phyloP scores from a whole-genome alignment of 2,329 filamentous ascomycete species.

The Neonectria magnoliae region DNA sequence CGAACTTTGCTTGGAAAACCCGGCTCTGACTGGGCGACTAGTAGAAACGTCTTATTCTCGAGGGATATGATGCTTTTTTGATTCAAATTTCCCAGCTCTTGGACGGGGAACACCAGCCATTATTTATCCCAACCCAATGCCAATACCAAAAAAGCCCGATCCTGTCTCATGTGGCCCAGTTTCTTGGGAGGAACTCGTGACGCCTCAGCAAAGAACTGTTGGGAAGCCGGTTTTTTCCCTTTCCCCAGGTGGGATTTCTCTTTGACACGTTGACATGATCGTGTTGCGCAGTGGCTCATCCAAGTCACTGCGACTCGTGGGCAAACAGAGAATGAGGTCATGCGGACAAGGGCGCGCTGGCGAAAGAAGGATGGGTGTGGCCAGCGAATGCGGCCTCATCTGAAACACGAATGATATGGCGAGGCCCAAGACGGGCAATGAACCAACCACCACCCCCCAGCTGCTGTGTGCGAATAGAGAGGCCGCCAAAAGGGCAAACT shows the following conservation, averaged over 20 bases:
- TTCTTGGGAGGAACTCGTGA: slow-evolving; percentile 22
- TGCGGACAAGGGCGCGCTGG: slow-evolving; percentile 31
- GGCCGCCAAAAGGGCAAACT: neutral
- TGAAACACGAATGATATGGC: slow-evolving; percentile 39
- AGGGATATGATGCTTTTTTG: slow-evolving; percentile 5
- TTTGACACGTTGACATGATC: slow-evolving; percentile 13
- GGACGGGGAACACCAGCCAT: slow-evolving; percentile 17
- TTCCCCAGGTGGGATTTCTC: neutral
- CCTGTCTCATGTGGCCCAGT: slow-evolving; percentile 20
- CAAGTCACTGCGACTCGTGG: slow-evolving; percentile 11
- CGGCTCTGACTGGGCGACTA: neutral
- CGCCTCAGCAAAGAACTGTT: slow-evolving; percentile 11
- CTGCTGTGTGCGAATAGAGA: neutral
- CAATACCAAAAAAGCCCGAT: neutral
- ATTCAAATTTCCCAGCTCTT: neutral
- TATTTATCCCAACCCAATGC: slow-evolving; percentile 34
- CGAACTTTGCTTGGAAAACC: neutral
- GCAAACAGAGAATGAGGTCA: slow-evolving; percentile 37
- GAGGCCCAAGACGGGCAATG: slow-evolving; percentile 17
- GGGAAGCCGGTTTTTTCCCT: slow-evolving; percentile 36
- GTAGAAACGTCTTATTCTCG: neutral
- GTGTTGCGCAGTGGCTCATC: slow-evolving; percentile 7
- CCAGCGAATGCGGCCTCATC: slow-evolving; percentile 24
- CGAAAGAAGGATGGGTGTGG: slow-evolving; percentile 20
- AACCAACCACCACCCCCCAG: neutral